A percentile compares a stretch with the other conserved stretches of the same genome.
Conservation (phyloP, 2,329 filamentous ascomycete species). For the Eutypa lata region DNA sequence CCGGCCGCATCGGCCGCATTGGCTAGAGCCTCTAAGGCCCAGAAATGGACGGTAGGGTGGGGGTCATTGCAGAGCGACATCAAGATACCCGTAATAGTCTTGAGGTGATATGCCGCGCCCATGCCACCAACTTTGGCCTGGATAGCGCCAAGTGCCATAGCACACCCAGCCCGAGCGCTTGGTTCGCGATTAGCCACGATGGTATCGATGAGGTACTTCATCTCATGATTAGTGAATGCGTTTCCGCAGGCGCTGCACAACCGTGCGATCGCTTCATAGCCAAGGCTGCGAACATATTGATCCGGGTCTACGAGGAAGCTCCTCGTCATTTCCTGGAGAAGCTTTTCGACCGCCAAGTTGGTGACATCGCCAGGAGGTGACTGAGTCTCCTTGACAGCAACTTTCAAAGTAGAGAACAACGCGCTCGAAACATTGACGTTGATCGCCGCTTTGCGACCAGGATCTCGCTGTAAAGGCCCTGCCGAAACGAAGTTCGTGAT, state of each 20-base stretch:
- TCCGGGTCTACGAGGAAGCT: slow-evolving; percentile 80
- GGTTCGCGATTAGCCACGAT: slow-evolving; percentile 94
- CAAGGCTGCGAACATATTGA: slow-evolving; percentile 79
- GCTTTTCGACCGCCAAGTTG: slow-evolving; percentile 72
- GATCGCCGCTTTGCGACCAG: slow-evolving; percentile 85
- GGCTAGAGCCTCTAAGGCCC: slow-evolving; percentile 86
- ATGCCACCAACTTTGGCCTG: slow-evolving; percentile 95
- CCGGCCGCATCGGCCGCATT: slow-evolving; percentile 89
- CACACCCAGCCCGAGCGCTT: slow-evolving; percentile 88
- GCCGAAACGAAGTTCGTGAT: slow-evolving; percentile 86
- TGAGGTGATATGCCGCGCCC: slow-evolving; percentile 93
- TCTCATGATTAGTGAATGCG: slow-evolving; percentile 81
- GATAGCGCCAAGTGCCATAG: slow-evolving; percentile 88
- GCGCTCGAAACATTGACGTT: slow-evolving; percentile 86
- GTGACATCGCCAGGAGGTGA: slow-evolving; percentile 71
- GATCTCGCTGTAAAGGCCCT: slow-evolving; percentile 75
- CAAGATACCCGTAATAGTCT: slow-evolving; percentile 95
- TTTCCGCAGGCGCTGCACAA: slow-evolving; percentile 85
- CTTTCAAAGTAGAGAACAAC: slow-evolving; percentile 74
- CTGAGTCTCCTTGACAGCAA: slow-evolving; percentile 76
- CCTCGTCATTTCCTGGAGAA: slow-evolving; percentile 72
- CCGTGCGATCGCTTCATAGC: slow-evolving; percentile 80
- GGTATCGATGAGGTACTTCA: slow-evolving; percentile 88
- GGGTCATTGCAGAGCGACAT: slow-evolving; percentile 96
- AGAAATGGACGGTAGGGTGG: slow-evolving; percentile 92